Conservation (phyloP, 495 filamentous ascomycete species). For the Geoglossum glabrum region DNA sequence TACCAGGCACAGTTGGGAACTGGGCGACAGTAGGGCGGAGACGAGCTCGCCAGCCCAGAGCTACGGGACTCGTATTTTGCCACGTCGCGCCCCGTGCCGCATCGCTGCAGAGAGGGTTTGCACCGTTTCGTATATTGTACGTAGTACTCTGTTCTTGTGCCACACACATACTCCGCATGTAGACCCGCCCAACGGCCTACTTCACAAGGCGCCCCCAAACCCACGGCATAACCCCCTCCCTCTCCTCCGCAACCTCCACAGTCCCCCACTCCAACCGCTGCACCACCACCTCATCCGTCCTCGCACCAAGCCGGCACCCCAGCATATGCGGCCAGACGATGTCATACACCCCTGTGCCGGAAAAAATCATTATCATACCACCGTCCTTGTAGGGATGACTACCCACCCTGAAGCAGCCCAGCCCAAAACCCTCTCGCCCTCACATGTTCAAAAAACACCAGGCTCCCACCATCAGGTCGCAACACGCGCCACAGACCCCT, state of each 20-base stretch:
- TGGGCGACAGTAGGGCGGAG: too few species aligned
- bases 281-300: constrained; percentile 8
- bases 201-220: neutral
- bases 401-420: neutral
- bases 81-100: too few species aligned
- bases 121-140: too few species aligned
- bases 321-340: constrained; percentile 11
- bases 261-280: neutral
- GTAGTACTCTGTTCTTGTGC: too few species aligned
- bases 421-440: neutral
- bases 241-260: neutral
- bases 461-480: constrained; percentile 19
- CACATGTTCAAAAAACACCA: constrained; percentile 26
- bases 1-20: too few species aligned
- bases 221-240: neutral
- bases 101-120: too few species aligned
- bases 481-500: constrained; percentile 15
- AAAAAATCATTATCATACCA: neutral
- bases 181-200: too few species aligned
- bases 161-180: too few species aligned
- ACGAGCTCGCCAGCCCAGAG: too few species aligned
- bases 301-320: constrained; percentile 9
- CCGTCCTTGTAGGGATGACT: neutral
- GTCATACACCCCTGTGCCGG: constrained; percentile 7
- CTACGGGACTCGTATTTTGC: too few species aligned